These are phyloP conservation scores for Claviceps capensis DNA, from an alignment of 2,329 filamentous ascomycete genomes.

Conservation along the genomic window DNA sequence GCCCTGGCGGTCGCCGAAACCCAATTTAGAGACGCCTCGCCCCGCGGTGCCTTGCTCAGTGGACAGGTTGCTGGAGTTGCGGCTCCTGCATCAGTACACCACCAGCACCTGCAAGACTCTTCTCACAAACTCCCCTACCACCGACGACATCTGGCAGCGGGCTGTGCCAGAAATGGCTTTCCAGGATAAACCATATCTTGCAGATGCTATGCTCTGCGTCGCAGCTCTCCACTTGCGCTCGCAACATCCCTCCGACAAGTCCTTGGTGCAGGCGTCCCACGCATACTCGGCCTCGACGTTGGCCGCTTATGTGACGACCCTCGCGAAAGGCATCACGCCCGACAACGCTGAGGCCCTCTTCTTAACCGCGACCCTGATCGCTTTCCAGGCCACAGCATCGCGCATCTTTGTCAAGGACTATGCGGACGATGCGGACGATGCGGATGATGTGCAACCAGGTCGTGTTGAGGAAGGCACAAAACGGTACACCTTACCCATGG, in stretches of 20 bases:
- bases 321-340: slow-evolving; percentile 42
- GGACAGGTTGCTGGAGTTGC: slow-evolving; percentile 43
- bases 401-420: slow-evolving; percentile 49
- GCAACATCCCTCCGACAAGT: slow-evolving; percentile 40
- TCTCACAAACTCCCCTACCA: slow-evolving; percentile 35
- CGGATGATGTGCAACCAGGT: slow-evolving; percentile 3
- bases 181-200: slow-evolving; percentile 40
- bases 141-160: slow-evolving; percentile 44
- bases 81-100: slow-evolving; percentile 52
- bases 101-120: slow-evolving; percentile 46
- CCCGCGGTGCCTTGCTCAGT: slow-evolving; percentile 20
- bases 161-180: slow-evolving; percentile 49
- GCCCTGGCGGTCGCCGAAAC: slow-evolving; percentile 9
- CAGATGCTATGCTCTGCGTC: slow-evolving; percentile 50
- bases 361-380: slow-evolving; percentile 47
- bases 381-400: slow-evolving; percentile 52
- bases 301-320: slow-evolving; percentile 42
- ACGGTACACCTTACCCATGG: slow-evolving; percentile 43
- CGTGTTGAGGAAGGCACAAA: slow-evolving; percentile 19
- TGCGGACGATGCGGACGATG: slow-evolving; percentile 24
- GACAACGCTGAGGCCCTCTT: slow-evolving; percentile 50
- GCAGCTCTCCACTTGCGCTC: slow-evolving; percentile 49
- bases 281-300: slow-evolving; percentile 51
- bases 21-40: slow-evolving; percentile 18
- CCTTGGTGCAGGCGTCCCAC: slow-evolving; percentile 48